Base-by-base conservation (phyloP, 148 eudicot genomes). In the Camellia sinensis region DNA sequence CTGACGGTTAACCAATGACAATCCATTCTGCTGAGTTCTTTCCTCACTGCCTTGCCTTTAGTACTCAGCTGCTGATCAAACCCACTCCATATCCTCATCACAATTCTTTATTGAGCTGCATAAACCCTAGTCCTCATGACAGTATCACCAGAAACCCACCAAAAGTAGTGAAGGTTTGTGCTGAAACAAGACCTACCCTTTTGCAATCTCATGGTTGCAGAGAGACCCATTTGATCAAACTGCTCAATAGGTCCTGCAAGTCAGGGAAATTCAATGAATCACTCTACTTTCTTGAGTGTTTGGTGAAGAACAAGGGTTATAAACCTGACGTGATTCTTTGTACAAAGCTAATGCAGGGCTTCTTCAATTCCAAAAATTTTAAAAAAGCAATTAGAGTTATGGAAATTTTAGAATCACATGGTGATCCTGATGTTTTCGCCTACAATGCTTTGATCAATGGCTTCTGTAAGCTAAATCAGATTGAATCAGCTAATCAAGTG, bases 371-470 rank as follows among this genome's bases (percentile, higher is more conserved):
- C 11, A 92, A 81, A 67, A 77, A 86, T 57, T 83, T 78, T 13
- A 83, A 78, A 3, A 89, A 84, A 73, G 93, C 93, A 0, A 62
- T 89, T 52, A 82, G 84, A 77, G 97, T 92, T 0, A 84, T 90
- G 86, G 56, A 82, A 22, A 88, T 92, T 67, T 79, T 90, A 74
- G 92, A 92, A 75, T 43, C 81, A 17, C 74, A 88, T 37, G 92
- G 97, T 1, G 84, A 88, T 13, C 92, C 92, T 2, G 92, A 90
- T 87, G 78, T 90, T 21, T 88, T 85, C 56, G 92, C 91, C 0
- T 92, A 90, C 72, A 90, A 92, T 78, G 92, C 97, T 3, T 69
- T 90, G 80, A 90, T 92, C 21, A 92, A 88, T 60, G 94, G 94
- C 7, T 87, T 92, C 17, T 92, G 93, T 66, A 92, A 92, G 83